Conservation (phyloP, 192 early-diverging fungal species). For the Phycomyces nitens region DNA sequence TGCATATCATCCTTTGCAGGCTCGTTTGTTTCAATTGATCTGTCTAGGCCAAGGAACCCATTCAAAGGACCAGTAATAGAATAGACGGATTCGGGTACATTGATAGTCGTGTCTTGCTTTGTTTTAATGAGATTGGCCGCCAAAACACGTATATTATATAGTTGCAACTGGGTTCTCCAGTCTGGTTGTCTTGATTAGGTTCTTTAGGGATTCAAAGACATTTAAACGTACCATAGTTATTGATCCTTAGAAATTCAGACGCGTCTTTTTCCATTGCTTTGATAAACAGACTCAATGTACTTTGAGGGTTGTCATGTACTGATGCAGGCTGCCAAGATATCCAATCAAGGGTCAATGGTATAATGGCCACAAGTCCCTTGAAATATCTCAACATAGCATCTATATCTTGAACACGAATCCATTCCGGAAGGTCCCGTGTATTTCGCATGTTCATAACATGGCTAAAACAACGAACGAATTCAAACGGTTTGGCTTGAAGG, state of each 20-base stretch:
- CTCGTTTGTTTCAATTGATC: background rate
- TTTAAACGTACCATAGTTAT: background rate
- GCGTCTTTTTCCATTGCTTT: background rate
- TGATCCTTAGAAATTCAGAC: background rate
- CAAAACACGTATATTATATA: background rate
- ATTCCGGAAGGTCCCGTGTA: background rate
- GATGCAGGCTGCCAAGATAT: background rate
- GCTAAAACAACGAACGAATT: background rate
- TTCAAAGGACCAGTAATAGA: conserved; percentile 8
- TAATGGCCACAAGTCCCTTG: background rate
- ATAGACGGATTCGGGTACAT: conserved; percentile 8
- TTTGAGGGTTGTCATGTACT: background rate
- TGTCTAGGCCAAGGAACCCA: background rate
- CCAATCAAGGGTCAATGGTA: background rate
- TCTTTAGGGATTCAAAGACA: too few relatives aligned
- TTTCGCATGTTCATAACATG: background rate
- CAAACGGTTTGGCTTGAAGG: background rate
- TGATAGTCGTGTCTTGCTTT: background rate
- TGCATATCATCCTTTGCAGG: background rate
- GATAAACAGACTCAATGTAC: background rate
- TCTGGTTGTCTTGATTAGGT: background rate
- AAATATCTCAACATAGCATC: background rate
- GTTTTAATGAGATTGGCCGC: background rate
- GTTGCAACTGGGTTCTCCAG: conserved; percentile 12
- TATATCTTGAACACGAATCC: background rate